Evolutionary conservation across 2,329 filamentous ascomycete genomes (phyloP), one percentile per base, ranked within the genome.

Genomic region (Pseudogymnoascus sp.): DNA sequence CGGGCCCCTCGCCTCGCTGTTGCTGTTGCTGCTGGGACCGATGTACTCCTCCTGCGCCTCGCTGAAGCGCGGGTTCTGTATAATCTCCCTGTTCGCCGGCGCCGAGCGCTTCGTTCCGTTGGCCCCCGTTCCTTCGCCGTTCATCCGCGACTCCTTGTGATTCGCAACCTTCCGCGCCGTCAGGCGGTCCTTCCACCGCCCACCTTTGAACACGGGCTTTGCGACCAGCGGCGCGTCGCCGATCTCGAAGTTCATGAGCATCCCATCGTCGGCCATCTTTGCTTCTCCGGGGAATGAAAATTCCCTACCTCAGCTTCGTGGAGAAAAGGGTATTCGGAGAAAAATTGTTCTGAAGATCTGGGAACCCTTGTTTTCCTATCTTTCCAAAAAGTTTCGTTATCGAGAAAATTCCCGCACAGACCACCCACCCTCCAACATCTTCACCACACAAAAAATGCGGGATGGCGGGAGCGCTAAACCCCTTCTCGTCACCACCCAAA

Each of bases 211-310:
- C 63, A 79, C 82, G 3, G 80, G 77, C 69, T 82, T 86, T 62
- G 83, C 78, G 65, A 87, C 82, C 62, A 90, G 74, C 11, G 88
- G 83, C 17, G 79, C 83, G 65, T 90, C 86, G 28, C 85, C 83
- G 64, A 96, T 79, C 70, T 91, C 87, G 74, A 97, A 97, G 71
- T 97, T 97, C 73, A 97, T 80, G 64, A 97, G 83, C 85, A 99
- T 89, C 69, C 92, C 92, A 86, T 96, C 90, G 79, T 97, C 93
- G 61, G 90, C 90, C 93, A 97, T 97, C 61, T 42, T 64, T 70
- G 67, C 65, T 65, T 33, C n/a, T 33, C 26, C 47, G 3, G 26
- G 3, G 42, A 50, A 62, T 11, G 28, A 21, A 36, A 9, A 28
- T 28, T 19, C 36, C 60, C 26, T 26, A 19, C 1, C 19, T 57